phyloP scores from a whole-genome alignment of 805 yeast species.

The Teunomyces panamensis region DNA sequence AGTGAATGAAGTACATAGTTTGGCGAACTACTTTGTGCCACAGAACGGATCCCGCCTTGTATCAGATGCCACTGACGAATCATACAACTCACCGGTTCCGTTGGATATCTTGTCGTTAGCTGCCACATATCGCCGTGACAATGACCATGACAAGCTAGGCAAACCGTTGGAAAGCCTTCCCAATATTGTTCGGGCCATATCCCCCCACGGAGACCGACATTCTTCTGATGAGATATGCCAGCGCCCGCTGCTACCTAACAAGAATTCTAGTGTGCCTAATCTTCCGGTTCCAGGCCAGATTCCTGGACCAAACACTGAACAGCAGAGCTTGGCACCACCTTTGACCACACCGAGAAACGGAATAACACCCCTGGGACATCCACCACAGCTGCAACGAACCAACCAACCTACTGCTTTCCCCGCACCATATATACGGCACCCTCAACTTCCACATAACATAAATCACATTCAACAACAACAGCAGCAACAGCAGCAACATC shows the following conservation, averaged over 20 bases:
- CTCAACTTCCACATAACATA: not conserved
- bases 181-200: not conserved
- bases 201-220: not conserved
- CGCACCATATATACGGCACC: not conserved
- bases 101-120: constrained; percentile 42
- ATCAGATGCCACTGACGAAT: not conserved
- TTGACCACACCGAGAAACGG: not conserved
- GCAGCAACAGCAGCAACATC: not conserved
- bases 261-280: not conserved
- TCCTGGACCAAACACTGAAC: not conserved
- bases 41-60: not conserved
- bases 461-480: not conserved
- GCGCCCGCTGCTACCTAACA: not conserved
- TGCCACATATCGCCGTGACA: constrained; percentile 31
- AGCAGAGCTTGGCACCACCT: not conserved
- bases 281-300: not conserved
- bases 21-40: constrained; percentile 2
- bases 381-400: not conserved
- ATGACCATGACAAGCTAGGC: constrained; percentile 8
- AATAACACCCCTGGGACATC: not conserved
- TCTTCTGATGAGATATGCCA: not conserved
- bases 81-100: constrained; percentile 23
- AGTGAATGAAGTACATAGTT: constrained; percentile 9
- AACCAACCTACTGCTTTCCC: not conserved
- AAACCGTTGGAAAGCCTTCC: not conserved